Base-by-base conservation (phyloP, 495 filamentous ascomycete genomes). In the Barbatosphaeria neglecta region DNA sequence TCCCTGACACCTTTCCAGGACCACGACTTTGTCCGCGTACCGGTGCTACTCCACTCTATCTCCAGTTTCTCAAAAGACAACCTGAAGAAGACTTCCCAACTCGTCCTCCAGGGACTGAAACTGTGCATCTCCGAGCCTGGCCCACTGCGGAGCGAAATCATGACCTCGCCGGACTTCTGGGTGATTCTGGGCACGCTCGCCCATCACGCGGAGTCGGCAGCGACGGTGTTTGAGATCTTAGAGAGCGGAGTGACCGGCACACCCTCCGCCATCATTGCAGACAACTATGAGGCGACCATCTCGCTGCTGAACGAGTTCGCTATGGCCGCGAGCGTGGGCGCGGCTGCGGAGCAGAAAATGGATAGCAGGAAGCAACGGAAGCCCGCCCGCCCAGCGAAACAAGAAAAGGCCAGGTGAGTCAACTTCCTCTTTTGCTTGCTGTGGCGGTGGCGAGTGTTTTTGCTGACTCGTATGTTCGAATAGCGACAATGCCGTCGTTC, bases 81-180 rank as follows among this genome's bases (percentile, higher is more conserved):
- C 5, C 66, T 96, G 33, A 78, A 84, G 43, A 86, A 83, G 56
- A 81, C 87, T 1, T 84, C 89, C 3, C 68, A 73, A 20, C 74
- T 86, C 0, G 76, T 88, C 1, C 67, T 95, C 22, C 82, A 84
- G 55, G 90, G 92, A 2, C 67, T 99, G 13, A 75, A 78, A 22
- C 70, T 83, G 17, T 97, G 92, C 56, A 80, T 90, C 47, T 78
- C 81, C 41, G 77, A 84, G 46, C 77, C 85, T 0, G 78, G 78
- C 22, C 79, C 81, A 20, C 73, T 99, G 18, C 78, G 86, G 46
- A 95, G 83, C 50, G 90, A 96, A 64, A 86, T 97, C 50, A 89
- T 90, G 56, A 89, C 86, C 17, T 95, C 90, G 22, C 92, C 92
- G 1, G 93, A 99, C 54, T 96, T 99, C 63, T 99, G 92, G 92